Conservation (phyloP, 208 protist genomes). For the Acanthamoeba castellanii region DNA sequence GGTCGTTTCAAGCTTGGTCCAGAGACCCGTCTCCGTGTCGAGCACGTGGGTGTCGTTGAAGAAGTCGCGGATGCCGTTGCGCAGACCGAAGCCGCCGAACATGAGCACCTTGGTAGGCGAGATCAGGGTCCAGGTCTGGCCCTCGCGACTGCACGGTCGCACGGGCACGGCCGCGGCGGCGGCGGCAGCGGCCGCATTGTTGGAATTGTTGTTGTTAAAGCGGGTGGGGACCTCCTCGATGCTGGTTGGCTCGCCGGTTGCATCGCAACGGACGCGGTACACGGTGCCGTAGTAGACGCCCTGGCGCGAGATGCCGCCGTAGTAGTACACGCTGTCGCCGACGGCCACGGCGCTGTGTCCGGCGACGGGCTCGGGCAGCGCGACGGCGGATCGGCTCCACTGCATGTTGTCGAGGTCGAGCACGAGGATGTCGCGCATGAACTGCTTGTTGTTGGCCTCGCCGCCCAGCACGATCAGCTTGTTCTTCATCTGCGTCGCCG, state of each 20-base stretch:
- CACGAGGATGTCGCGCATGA: slow-evolving; percentile 44
- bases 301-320: slow-evolving; percentile 54
- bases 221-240: neutral
- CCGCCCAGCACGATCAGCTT: slow-evolving; percentile 28
- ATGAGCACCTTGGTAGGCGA: slow-evolving; percentile 41
- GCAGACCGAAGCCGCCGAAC: slow-evolving; percentile 26
- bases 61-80: slow-evolving; percentile 49
- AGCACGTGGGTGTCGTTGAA: slow-evolving; percentile 44
- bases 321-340: slow-evolving; percentile 45
- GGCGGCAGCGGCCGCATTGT: neutral
- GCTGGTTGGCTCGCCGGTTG: neutral
- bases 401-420: slow-evolving; percentile 42
- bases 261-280: neutral
- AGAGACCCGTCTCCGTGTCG: neutral
- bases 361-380: slow-evolving; percentile 31
- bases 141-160: neutral
- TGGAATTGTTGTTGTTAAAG: neutral
- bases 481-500: slow-evolving; percentile 7
- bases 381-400: slow-evolving; percentile 20
- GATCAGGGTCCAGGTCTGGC: slow-evolving; percentile 44
- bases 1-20: slow-evolving; percentile 41
- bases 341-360: slow-evolving; percentile 18
- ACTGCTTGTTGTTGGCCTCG: slow-evolving; percentile 57
- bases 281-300: slow-evolving; percentile 64
- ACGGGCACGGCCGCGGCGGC: neutral